Base-by-base conservation (phyloP, 768 basidiomycete species). In the Filobasidium wieringae region DNA sequence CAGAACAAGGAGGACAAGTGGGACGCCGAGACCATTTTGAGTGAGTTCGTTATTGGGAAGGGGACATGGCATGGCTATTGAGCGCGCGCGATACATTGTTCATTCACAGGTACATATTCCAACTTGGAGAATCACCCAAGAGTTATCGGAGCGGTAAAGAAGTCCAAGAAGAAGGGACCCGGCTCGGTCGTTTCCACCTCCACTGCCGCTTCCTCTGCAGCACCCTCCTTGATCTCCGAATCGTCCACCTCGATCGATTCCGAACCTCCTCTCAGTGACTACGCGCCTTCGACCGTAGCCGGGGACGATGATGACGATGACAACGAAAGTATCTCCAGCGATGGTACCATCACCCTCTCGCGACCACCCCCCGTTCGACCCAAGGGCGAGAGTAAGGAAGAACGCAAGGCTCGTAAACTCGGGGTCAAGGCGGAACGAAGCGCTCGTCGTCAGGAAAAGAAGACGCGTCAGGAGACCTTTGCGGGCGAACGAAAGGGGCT, bases 51-150 rank as follows among this genome's bases (percentile, higher is more conserved):
- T 1, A 2, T 14, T 4, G 24, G 6, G 30, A 15, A 40, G 37
- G 31, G 26, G 40, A 27, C 41, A 41, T 45, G 11, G 11, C 31
- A 34, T 53, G 27, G 22, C n/a, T 19, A 9, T 41, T 45, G 26
- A 26, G 31, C 7, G 11, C 9, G 8, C 12, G 15, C 24, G 15
- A 22, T 11, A 29, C 14, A 51, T 41, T 19, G 12, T 27, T 22
- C 32, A 15, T 45, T 47, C 30, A 19, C 68, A 95, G 93, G 86
- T 8, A 96, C 92, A 9, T 92, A 91, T 70, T 86, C 89, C n/a
- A 99, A 95, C 68, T 78, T 96, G 7, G 95, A 95, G 71, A 99
- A 99, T 67, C 95, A 97, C 70, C 95, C 95, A 0, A 82, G 85
- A 8, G 76, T 95, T 31, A 91, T 99, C 58, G 80, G 82, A 26